These are phyloP conservation scores for Mangifera indica DNA, from an alignment of 345 rosid genomes.

Conservation along the genomic window DNA sequence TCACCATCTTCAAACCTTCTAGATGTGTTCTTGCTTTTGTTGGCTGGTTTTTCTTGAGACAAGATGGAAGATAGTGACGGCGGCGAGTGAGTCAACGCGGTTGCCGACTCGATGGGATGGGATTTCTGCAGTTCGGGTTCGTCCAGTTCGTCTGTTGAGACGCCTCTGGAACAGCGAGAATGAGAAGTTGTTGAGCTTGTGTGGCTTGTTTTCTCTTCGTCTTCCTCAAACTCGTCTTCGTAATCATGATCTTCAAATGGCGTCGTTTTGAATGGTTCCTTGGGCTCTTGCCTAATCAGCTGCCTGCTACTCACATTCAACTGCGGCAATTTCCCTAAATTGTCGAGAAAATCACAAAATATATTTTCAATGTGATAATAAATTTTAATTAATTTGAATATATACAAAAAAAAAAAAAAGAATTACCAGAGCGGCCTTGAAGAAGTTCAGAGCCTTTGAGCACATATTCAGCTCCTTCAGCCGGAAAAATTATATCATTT, in stretches of 20 bases:
- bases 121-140: constrained; percentile 27
- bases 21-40: constrained; percentile 17
- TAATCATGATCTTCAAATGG: constrained; percentile 24
- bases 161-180: constrained; percentile 80
- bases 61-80: constrained; percentile 20
- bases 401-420: not conserved
- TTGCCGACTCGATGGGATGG: not conserved
- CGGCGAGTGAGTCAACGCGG: not conserved
- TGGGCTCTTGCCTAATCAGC: constrained; percentile 37
- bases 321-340: constrained; percentile 43
- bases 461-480: constrained; percentile 80
- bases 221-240: constrained; percentile 41
- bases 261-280: constrained; percentile 23
- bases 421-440: constrained; percentile 45
- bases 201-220: constrained; percentile 77
- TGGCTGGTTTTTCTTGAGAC: constrained; percentile 15
- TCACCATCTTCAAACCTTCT: constrained; percentile 53
- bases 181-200: constrained; percentile 84
- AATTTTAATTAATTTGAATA: too few relatives aligned
- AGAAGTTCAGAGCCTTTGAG: constrained; percentile 90
- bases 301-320: constrained; percentile 26
- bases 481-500: constrained; percentile 67
- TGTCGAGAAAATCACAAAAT: not conserved
- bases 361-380: not conserved
- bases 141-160: constrained; percentile 68